Evolutionary conservation across 495 filamentous ascomycete species (phyloP), one percentile per base, ranked within the genome.

Genomic region (Penicillium paxilli): DNA sequence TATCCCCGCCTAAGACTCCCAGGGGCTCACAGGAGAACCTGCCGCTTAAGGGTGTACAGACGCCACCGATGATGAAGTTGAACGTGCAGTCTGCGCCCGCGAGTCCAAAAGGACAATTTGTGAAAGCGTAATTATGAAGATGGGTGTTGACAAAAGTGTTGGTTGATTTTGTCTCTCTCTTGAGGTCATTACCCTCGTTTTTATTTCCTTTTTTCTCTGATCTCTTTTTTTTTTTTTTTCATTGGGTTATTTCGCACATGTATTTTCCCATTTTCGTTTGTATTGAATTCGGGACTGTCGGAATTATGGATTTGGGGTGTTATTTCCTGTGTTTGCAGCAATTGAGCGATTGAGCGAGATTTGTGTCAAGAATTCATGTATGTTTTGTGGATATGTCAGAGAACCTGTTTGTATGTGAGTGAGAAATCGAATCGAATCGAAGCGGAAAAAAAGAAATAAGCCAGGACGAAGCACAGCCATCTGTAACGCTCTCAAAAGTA

Each of bases 61-160:
- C 48, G 9, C 19, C 52, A 30, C 19, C 57, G 14, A 20, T 48
- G 11, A 20, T 28, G 14, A 49, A 47, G 3, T 25, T 63, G 47
- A 51, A 57, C 19, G 57, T 60, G 17, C 56, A 48, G 14, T 61
- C 63, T 4, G 63, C 60, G n/a, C 60, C 63, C 10, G 55, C 54
- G 23, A 66, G 60, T 42, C 63, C 63, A 3, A 46, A 60, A 26
- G 57, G 46, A 10, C 61, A 44, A 20, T 46, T 52, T 22, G 19
- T 49, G 48, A 57, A 37, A 28, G 42, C 22, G 11, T 37, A 38
- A 24, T 35, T n/a, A 28, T 28, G 26, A 16, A 32, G 30, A 14
- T 32, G 30, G 30, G 30, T 11, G 5, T 9, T 1, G 28, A 8
- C 1, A 14, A 14, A 14, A 12, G 28, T 32, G 28, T 10, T 3